Conservation (phyloP, 192 early-diverging fungal genomes). For the Coemansia sp. region DNA sequence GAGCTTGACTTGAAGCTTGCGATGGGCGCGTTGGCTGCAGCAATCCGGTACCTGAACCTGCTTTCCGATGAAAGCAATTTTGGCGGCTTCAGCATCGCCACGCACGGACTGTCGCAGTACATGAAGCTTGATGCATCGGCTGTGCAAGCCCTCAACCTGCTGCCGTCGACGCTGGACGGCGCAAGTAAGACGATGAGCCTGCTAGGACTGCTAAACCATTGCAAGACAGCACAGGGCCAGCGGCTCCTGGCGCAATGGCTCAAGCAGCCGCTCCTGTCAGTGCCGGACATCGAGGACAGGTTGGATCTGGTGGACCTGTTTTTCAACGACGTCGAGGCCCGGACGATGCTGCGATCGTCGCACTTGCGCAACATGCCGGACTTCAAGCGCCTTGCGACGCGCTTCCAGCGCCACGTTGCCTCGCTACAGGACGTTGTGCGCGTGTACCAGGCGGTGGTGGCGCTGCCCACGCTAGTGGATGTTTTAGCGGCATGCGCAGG, state of each 20-base stretch:
- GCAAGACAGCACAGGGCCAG: conserved; percentile 86
- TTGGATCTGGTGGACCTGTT: conserved; percentile 77
- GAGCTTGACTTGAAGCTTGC: conserved; percentile 55
- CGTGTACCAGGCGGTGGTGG: conserved; percentile 82
- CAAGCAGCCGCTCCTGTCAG: conserved; percentile 82
- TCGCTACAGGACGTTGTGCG: conserved; percentile 86
- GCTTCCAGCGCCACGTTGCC: conserved; percentile 78
- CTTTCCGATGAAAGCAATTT: conserved; percentile 78
- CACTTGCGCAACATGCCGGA: conserved; percentile 86
- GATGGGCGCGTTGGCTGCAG: conserved; percentile 28
- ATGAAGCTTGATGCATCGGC: conserved; percentile 93
- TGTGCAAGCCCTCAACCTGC: conserved; percentile 82
- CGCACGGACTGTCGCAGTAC: conserved; percentile 83
- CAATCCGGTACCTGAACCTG: conserved; percentile 58
- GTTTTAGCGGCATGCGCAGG: conserved; percentile 53
- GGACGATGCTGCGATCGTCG: conserved; percentile 68
- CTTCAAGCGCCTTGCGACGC: conserved; percentile 82
- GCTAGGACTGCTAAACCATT: conserved; percentile 84
- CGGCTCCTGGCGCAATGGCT: conserved; percentile 89
- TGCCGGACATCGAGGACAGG: conserved; percentile 73
- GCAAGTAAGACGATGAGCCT: conserved; percentile 64
- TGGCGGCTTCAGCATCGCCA: conserved; percentile 70
- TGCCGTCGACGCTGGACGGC: conserved; percentile 76
- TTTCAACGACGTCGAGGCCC: conserved; percentile 63
- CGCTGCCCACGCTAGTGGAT: conserved; percentile 67